Evolutionary conservation across 129 eudicot species (phyloP).

Genomic region (Arctium minus): DNA sequence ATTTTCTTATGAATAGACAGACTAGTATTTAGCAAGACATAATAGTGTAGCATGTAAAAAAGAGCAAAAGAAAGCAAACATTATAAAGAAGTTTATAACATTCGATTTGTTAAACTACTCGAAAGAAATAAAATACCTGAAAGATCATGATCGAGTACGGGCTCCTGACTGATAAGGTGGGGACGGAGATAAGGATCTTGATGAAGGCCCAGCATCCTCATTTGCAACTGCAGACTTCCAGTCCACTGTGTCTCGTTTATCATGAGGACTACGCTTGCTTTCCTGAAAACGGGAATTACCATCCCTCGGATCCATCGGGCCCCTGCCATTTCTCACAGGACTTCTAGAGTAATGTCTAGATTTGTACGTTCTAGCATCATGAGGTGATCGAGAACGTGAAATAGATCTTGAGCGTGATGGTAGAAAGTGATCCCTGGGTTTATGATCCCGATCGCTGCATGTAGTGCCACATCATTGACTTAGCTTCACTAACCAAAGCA

Average conservation of each 20-base stretch:
- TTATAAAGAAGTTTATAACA: background rate
- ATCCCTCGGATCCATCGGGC: conserved; percentile 17
- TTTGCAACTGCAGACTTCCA: conserved; percentile 21
- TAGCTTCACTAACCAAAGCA: conserved; percentile 2
- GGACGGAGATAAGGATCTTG: conserved; percentile 30
- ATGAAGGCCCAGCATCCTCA: conserved; percentile 25
- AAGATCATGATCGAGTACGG: conserved; percentile 20
- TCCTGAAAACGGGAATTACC: conserved; percentile 3
- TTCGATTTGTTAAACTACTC: background rate
- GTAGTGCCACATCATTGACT: conserved; percentile 9
- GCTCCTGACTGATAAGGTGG: conserved; percentile 24
- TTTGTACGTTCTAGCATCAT: conserved; percentile 22
- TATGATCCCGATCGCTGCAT: conserved; percentile 33
- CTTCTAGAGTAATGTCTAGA: conserved; percentile 26
- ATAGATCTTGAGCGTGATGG: conserved; percentile 30
- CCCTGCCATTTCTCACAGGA: conserved; percentile 34
- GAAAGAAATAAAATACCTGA: conserved; percentile 26
- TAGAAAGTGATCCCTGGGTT: conserved; percentile 21
- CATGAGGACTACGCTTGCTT: conserved; percentile 23
- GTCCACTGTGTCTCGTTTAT: conserved; percentile 21
- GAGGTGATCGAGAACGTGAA: conserved; percentile 40
- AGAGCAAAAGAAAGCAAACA: background rate
- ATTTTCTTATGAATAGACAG: background rate
- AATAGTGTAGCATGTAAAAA: background rate
- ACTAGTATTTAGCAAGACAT: background rate